These are phyloP conservation scores for Exutisphaerella laricina DNA, from an alignment of 2,329 filamentous ascomycete genomes.

Conservation along the genomic window DNA sequence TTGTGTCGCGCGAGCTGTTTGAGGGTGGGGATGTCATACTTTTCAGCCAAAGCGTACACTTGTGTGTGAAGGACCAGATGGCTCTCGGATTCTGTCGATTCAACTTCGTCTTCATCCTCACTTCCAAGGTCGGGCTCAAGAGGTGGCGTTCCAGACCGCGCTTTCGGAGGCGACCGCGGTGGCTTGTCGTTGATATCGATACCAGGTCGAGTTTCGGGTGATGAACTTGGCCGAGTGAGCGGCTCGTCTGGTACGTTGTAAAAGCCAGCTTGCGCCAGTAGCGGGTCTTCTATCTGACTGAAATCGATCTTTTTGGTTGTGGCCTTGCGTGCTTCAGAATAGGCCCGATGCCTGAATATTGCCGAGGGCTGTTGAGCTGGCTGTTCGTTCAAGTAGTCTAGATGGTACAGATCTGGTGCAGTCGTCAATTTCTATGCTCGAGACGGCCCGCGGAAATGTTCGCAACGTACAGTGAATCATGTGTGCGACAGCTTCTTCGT, in stretches of 20 bases:
- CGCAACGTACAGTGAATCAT: constrained; percentile 36
- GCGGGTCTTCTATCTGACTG: constrained; percentile 32
- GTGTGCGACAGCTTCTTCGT: constrained; percentile 36
- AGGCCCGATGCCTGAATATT: constrained; percentile 31
- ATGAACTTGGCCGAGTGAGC: constrained; percentile 19
- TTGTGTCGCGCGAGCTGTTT: constrained; percentile 44
- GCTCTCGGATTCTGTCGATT: constrained; percentile 36
- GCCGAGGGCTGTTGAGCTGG: constrained; percentile 24
- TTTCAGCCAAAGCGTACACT: constrained; percentile 48
- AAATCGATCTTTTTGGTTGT: constrained; percentile 32
- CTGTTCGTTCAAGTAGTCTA: constrained; percentile 33
- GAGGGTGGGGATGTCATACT: constrained; percentile 46
- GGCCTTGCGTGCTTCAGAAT: constrained; percentile 24
- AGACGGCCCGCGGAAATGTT: neutral
- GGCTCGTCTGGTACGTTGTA: constrained; percentile 21
- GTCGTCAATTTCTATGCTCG: constrained; percentile 1
- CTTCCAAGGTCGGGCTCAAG: constrained; percentile 30
- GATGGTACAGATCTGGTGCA: constrained; percentile 34
- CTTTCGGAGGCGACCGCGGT: constrained; percentile 21
- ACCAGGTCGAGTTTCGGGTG: constrained; percentile 10
- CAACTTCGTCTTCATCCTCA: constrained; percentile 33
- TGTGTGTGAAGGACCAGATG: constrained; percentile 44
- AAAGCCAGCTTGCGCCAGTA: constrained; percentile 32
- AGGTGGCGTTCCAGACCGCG: constrained; percentile 21
- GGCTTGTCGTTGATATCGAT: constrained; percentile 20